Evolutionary conservation across 2,329 filamentous ascomycete species (phyloP).

Genomic region (Stenocarpella maydis): DNA sequence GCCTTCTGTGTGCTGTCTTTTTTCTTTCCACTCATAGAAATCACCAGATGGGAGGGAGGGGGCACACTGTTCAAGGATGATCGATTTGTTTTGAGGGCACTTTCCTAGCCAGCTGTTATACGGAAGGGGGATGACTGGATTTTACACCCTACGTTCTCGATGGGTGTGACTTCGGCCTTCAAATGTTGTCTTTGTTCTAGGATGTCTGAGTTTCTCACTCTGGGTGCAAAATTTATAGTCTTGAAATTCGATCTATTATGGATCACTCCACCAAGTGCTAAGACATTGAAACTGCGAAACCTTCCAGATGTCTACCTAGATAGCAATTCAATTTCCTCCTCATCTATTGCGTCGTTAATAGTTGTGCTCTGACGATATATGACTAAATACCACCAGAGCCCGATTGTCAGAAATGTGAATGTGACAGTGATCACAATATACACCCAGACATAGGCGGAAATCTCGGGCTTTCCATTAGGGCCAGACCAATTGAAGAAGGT

Average conservation of each 20-base stretch:
- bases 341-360: background rate
- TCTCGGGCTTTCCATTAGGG: background rate
- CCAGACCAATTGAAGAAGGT: conserved; percentile 41
- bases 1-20: background rate
- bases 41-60: too few species aligned
- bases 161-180: too few species aligned
- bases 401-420: conserved; percentile 19
- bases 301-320: background rate
- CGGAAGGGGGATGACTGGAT: too few species aligned
- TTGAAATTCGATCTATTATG: background rate
- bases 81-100: too few species aligned
- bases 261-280: background rate
- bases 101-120: too few species aligned
- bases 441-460: conserved; percentile 40
- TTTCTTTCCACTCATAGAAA: too few species aligned
- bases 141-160: too few species aligned
- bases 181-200: background rate
- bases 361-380: background rate
- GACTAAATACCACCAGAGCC: conserved; percentile 27
- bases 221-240: background rate
- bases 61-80: too few species aligned
- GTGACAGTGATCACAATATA: conserved; percentile 31
- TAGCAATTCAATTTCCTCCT: background rate
- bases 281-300: background rate
- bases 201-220: background rate